Percentiles rank a stretch among this genome's conserved stretches.
Evolutionary conservation across 2,329 filamentous ascomycete species (phyloP).

Genomic region (Trichoderma afroharzianum): DNA sequence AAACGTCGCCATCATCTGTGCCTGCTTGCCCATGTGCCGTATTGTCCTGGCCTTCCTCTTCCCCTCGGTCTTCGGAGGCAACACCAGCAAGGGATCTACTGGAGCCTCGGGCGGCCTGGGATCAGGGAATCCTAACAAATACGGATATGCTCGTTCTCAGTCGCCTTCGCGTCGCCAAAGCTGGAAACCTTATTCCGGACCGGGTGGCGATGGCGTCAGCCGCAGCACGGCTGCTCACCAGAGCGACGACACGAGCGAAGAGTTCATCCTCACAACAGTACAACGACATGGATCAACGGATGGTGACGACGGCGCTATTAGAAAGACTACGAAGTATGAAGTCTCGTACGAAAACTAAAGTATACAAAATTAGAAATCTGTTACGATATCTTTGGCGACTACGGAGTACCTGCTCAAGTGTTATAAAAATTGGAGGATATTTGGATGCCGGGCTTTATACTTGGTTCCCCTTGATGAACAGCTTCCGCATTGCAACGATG

Average conservation of each 20-base stretch:
- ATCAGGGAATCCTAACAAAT: slow-evolving; percentile 22
- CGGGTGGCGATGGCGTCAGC: slow-evolving; percentile 25
- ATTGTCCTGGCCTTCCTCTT: slow-evolving; percentile 37
- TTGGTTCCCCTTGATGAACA: neutral
- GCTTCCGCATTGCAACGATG: neutral
- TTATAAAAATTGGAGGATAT: neutral
- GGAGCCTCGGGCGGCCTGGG: slow-evolving; percentile 15
- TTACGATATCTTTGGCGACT: neutral
- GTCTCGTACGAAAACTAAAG: slow-evolving; percentile 31
- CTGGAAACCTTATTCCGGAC: slow-evolving; percentile 34
- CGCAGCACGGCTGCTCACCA: slow-evolving; percentile 27
- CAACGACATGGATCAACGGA: slow-evolving; percentile 16
- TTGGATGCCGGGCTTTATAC: neutral
- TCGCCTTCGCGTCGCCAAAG: slow-evolving; percentile 20
- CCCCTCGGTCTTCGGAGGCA: slow-evolving; percentile 31
- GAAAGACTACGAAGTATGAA: slow-evolving; percentile 36
- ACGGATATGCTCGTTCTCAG: slow-evolving; percentile 21
- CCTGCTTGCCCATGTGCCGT: slow-evolving; percentile 39
- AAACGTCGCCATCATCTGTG: slow-evolving; percentile 39
- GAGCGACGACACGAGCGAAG: slow-evolving; percentile 32
- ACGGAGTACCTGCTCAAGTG: neutral
- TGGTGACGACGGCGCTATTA: slow-evolving; percentile 27
- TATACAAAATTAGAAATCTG: neutral
- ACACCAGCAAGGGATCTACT: slow-evolving; percentile 13
- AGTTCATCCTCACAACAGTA: slow-evolving; percentile 32